Evolutionary conservation across 306 rosid genomes (phyloP).

Genomic region (Spatholobus suberectus): DNA sequence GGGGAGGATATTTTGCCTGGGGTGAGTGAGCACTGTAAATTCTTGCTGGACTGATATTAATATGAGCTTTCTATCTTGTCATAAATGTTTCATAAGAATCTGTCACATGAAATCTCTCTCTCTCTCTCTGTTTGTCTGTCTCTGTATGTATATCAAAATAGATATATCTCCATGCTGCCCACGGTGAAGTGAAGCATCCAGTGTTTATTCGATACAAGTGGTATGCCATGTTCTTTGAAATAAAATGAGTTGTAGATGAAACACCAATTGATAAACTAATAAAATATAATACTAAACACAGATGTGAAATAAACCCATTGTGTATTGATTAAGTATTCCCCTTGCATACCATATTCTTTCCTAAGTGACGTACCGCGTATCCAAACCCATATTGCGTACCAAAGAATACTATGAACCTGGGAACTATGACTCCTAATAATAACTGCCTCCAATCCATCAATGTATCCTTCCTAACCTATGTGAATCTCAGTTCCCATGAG

Average conservation of each 20-base stretch:
- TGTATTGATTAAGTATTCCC: no score
- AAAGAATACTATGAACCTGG: not conserved
- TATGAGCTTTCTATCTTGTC: not conserved
- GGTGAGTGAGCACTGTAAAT: conserved; percentile 60
- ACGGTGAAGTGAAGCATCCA: not conserved
- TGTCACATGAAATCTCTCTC: not conserved
- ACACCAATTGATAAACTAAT: not conserved
- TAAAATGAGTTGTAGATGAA: not conserved
- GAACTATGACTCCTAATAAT: not conserved
- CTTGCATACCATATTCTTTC: no score
- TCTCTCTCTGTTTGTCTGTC: not conserved
- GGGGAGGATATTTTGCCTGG: conserved; percentile 81
- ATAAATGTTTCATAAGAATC: conserved; percentile 14
- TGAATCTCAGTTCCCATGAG: not conserved
- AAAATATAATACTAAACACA: not conserved
- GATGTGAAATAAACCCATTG: no score
- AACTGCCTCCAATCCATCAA: not conserved
- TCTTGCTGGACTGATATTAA: conserved; percentile 26
- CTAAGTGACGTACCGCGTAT: no score
- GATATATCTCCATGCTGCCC: not conserved
- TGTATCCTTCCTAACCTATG: not conserved
- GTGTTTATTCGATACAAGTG: not conserved
- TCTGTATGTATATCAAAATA: not conserved
- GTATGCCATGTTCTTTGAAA: conserved; percentile 20
- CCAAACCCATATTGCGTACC: no score